These are phyloP conservation scores for Hortiboletus rubellus DNA, from an alignment of 1,284 basidiomycete genomes.

Conservation along the genomic window DNA sequence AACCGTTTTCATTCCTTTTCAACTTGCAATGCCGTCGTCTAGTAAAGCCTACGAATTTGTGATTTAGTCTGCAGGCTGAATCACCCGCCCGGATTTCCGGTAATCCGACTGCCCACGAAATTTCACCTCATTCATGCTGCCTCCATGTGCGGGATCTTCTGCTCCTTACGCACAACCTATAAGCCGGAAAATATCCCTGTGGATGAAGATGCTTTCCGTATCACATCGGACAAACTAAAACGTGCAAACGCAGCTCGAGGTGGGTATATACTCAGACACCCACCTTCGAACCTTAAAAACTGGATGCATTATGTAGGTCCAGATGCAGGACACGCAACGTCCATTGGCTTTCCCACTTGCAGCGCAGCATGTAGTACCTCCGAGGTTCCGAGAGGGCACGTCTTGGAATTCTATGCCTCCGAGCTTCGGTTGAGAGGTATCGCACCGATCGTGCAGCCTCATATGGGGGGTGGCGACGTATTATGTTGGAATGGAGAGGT, in stretches of 20 bases:
- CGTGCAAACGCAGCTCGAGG: conserved; percentile 53
- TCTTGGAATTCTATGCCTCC: conserved; percentile 63
- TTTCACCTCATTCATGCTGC: not conserved
- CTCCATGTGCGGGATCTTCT: conserved; percentile 57
- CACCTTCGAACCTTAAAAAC: not conserved
- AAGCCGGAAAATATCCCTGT: conserved; percentile 2
- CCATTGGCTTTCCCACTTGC: conserved; percentile 16
- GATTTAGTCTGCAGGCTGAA: not conserved
- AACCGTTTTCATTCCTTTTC: not conserved
- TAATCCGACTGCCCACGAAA: not conserved
- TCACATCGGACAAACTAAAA: conserved; percentile 39
- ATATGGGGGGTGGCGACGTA: conserved; percentile 56
- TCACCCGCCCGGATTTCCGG: not conserved
- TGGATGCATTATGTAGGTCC: conserved; percentile 48
- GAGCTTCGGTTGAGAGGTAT: conserved; percentile 79
- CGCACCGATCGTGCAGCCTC: conserved; percentile 69
- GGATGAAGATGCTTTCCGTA: conserved; percentile 24
- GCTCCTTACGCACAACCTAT: conserved; percentile 30
- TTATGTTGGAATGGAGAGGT: conserved; percentile 94
- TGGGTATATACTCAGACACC: conserved; percentile 27
- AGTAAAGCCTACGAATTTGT: not conserved
- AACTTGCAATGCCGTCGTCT: not conserved
- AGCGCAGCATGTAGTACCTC: not conserved
- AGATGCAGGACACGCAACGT: conserved; percentile 49
- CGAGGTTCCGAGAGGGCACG: conserved; percentile 21